These are phyloP conservation scores for Camellia japonica DNA, from an alignment of 148 eudicot genomes.

Conservation along the genomic window DNA sequence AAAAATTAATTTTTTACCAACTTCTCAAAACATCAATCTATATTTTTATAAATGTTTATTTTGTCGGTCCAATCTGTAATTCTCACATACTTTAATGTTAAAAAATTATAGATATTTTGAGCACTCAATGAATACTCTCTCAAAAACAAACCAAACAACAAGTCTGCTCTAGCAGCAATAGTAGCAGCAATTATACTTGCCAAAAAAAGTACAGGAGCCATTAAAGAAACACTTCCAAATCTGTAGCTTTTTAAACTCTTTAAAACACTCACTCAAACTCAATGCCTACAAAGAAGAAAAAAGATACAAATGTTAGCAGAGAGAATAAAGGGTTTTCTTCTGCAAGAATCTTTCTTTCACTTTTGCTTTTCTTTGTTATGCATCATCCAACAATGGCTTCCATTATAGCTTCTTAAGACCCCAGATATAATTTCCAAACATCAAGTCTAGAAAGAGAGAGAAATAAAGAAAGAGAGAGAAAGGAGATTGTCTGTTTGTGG, in stretches of 20 bases:
- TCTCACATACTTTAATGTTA: too few species aligned
- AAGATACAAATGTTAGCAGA: neutral
- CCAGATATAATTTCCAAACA: neutral
- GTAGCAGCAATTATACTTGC: neutral
- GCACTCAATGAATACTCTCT: too few species aligned
- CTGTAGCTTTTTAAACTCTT: neutral
- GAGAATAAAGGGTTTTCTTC: constrained; percentile 9
- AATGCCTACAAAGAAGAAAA: neutral
- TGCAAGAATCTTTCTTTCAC: constrained; percentile 18
- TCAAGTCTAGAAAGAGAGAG: neutral
- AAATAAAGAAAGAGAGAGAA: neutral
- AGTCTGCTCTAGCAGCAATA: neutral
- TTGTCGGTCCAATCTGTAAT: too few species aligned
- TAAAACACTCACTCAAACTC: too few species aligned
- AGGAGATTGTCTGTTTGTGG: constrained; percentile 1
- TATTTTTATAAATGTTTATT: too few species aligned
- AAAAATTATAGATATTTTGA: too few species aligned
- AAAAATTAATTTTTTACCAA: too few species aligned
- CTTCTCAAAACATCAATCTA: too few species aligned
- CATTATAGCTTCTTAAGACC: constrained; percentile 8
- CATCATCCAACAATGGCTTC: neutral
- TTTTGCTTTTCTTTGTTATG: neutral
- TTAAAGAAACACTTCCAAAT: neutral
- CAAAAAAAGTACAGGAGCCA: neutral
- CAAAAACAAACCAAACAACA: too few species aligned